phyloP scores from a whole-genome alignment of 2,329 filamentous ascomycete genomes.

The Fusarium graminum region DNA sequence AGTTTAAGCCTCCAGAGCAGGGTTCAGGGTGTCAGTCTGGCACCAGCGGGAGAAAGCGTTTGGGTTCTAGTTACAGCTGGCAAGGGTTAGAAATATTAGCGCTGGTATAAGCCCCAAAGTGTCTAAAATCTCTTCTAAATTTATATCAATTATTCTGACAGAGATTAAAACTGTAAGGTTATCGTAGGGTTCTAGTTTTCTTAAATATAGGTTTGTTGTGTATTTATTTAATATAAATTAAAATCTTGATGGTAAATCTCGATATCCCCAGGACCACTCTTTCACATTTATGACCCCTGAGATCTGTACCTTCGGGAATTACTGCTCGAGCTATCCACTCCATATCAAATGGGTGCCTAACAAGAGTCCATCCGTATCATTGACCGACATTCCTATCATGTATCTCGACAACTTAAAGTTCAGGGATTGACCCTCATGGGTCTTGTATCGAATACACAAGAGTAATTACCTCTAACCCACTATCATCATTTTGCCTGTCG shows the following conservation, averaged over 20 bases:
- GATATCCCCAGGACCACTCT: too few relatives aligned
- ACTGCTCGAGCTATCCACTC: constrained; percentile 16
- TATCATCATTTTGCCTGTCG: constrained; percentile 9
- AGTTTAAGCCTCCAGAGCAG: background rate
- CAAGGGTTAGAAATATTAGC: too few relatives aligned
- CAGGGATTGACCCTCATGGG: constrained; percentile 22
- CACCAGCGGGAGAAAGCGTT: constrained; percentile 11
- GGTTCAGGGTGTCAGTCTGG: constrained; percentile 20
- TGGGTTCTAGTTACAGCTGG: too few relatives aligned
- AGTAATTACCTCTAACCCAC: constrained; percentile 13
- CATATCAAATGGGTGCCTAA: constrained; percentile 31
- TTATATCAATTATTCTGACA: too few relatives aligned
- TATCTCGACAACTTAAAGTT: constrained; percentile 13
- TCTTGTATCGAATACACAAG: constrained; percentile 19
- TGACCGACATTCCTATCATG: constrained; percentile 34
- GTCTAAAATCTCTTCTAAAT: too few relatives aligned
- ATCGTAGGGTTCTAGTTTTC: too few relatives aligned
- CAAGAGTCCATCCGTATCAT: constrained; percentile 1
- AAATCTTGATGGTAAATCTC: too few relatives aligned
- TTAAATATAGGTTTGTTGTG: too few relatives aligned
- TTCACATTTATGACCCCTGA: background rate
- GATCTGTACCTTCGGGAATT: constrained; percentile 17
- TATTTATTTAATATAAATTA: too few relatives aligned
- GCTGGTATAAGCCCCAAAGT: too few relatives aligned
- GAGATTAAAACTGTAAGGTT: too few relatives aligned